Evolutionary conservation across 768 basidiomycete genomes (phyloP).

Genomic region (Mycena leptocephala): DNA sequence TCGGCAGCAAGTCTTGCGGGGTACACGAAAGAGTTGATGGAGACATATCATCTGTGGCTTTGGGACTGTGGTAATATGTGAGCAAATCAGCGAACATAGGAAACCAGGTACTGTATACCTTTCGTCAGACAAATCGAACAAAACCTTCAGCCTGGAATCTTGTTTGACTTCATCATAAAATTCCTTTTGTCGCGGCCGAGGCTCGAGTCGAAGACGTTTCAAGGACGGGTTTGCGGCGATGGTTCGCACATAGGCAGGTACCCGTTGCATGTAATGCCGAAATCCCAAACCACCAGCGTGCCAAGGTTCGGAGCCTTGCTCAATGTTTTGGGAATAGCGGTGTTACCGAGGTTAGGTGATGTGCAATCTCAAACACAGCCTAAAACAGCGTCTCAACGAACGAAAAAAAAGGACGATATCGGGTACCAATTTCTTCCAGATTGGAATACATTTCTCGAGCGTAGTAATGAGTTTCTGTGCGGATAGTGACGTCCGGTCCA

Average conservation of each 20-base stretch:
- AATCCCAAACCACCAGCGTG: background rate
- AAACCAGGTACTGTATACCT: background rate
- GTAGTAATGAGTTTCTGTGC: background rate
- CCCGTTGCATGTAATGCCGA: too few relatives aligned
- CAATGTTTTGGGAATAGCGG: background rate
- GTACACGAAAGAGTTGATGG: background rate
- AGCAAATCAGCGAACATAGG: too few relatives aligned
- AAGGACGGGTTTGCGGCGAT: background rate
- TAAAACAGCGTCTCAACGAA: background rate
- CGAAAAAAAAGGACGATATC: background rate
- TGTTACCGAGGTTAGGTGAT: background rate
- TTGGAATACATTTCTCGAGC: slow-evolving; percentile 3
- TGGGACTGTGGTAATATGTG: background rate
- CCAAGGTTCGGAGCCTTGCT: background rate
- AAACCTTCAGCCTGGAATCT: background rate
- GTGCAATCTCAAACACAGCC: background rate
- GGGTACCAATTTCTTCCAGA: slow-evolving; percentile 1
- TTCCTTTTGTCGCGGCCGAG: background rate
- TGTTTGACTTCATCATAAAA: background rate
- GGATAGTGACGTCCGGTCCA: background rate
- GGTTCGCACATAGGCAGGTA: background rate
- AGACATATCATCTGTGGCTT: background rate
- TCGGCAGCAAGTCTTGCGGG: slow-evolving; percentile 3
- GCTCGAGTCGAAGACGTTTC: background rate
- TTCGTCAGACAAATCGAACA: background rate